phyloP scores from a whole-genome alignment of 345 rosid species.

The Eutrema japonicum region DNA sequence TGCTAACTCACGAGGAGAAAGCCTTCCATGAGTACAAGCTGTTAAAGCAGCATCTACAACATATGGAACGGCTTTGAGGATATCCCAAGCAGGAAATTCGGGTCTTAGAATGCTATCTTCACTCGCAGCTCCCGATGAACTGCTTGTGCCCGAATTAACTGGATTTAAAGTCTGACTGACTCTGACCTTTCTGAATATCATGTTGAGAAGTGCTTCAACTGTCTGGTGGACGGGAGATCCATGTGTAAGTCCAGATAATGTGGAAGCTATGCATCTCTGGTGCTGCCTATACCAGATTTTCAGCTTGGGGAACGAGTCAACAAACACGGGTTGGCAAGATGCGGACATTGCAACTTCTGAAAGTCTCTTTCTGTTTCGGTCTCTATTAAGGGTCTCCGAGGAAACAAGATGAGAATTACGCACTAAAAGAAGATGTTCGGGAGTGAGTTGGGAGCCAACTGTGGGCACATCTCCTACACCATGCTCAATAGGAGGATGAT shows the following conservation, averaged over 20 bases:
- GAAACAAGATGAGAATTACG: conserved; percentile 84
- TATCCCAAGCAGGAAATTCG: conserved; percentile 92
- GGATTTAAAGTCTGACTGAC: conserved; percentile 64
- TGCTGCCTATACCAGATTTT: conserved; percentile 92
- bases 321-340: conserved; percentile 67
- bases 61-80: conserved; percentile 89
- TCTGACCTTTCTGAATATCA: conserved; percentile 78
- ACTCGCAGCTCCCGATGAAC: conserved; percentile 69
- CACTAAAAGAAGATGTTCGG: conserved; percentile 82
- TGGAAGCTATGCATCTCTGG: conserved; percentile 84
- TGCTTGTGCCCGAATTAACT: conserved; percentile 78
- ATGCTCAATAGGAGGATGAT: conserved; percentile 90
- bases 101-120: conserved; percentile 72
- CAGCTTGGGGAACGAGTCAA: conserved; percentile 91
- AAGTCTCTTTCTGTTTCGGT: conserved; percentile 64
- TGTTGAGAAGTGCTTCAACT: conserved; percentile 77
- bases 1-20: conserved; percentile 95
- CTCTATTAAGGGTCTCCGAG: conserved; percentile 59
- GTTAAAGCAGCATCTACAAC: conserved; percentile 95
- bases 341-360: conserved; percentile 60
- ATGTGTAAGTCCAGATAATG: conserved; percentile 80
- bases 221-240: conserved; percentile 88
- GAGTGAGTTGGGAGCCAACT: conserved; percentile 82
- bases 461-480: conserved; percentile 90
- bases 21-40: conserved; percentile 92